A percentile compares a stretch with the other conserved stretches of the same genome.
phyloP scores from a whole-genome alignment of 2,329 filamentous ascomycete species.

The Arthrobotrys conoides region DNA sequence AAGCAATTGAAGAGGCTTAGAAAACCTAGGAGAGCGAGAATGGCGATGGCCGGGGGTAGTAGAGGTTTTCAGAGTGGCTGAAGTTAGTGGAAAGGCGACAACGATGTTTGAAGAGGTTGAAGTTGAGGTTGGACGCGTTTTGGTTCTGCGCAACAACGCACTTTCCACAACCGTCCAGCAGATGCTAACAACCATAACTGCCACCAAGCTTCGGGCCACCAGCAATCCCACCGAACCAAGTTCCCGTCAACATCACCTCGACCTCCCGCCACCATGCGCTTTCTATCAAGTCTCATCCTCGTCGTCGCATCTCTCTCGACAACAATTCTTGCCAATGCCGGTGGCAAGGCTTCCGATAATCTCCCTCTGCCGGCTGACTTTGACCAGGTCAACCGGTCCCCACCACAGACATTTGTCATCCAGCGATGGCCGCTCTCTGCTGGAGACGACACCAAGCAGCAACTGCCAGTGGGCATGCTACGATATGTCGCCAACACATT shows the following conservation, averaged over 20 bases:
- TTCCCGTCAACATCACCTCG: constrained; percentile 21
- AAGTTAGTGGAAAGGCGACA: constrained; percentile 17
- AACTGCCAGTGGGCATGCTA: constrained; percentile 47
- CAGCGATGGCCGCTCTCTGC: constrained; percentile 52
- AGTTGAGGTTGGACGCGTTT: constrained; percentile 59
- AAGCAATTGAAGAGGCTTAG: constrained; percentile 12
- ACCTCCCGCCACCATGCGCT: constrained; percentile 47
- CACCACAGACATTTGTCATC: constrained; percentile 46
- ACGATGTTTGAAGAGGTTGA: constrained; percentile 52
- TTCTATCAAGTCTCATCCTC: constrained; percentile 38
- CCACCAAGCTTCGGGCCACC: constrained; percentile 20
- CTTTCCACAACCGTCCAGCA: constrained; percentile 26
- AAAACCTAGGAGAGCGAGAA: not conserved
- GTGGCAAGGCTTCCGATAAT: constrained; percentile 30
- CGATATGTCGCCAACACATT: constrained; percentile 42
- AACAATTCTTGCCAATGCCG: constrained; percentile 14
- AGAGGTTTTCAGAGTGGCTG: not conserved
- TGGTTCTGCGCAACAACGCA: constrained; percentile 59
- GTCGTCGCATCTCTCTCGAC: constrained; percentile 39
- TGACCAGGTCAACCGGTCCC: constrained; percentile 52
- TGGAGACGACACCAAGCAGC: constrained; percentile 24
- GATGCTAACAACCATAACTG: not conserved
- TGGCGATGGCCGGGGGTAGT: not conserved
- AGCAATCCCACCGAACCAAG: not conserved
- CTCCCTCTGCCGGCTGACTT: constrained; percentile 50